Evolutionary conservation across 495 filamentous ascomycete species (phyloP), one percentile per base, ranked within the genome.

Genomic region (Tuber melanosporum): DNA sequence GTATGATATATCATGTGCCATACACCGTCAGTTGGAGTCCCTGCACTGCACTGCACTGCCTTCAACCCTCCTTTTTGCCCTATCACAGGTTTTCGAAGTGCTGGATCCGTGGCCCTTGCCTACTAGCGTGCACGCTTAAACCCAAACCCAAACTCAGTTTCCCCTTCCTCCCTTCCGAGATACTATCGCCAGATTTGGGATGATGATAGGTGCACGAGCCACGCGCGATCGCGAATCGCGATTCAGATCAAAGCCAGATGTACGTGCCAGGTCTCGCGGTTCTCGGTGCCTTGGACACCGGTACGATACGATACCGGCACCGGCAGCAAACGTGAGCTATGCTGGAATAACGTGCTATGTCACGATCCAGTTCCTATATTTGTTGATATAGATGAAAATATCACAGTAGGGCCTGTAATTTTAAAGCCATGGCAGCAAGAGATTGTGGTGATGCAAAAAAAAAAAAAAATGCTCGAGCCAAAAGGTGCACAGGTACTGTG

Each of bases 221-320:
- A 62, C 52, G 52, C 52, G 52, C 52, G 52, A 32, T 62, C n/a
- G 52, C 52, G 52, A 62, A 62, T 62, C 52, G 52, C 52, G 52
- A 62, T 62, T 62, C 52, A 62, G 52, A 62, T 62, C 15, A 62
- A 62, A 32, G 52, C 32, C 10, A 32, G 52, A 62, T 62, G 52
- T 62, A 62, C 52, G 52, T 22, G 52, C 52, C 52, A 14, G n/a
- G 52, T 62, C 52, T 62, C 52, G 52, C n/a, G 52, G 52, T 62
- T 62, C 52, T 62, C 52, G n/a, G 52, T 62, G 52, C 57, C 57
- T 17, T 36, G 57, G 57, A 1, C 32, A 32, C 32, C 32, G 32
- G 32, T 32, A 32, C 32, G 32, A 32, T 32, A 32, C 32, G 32
- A 12, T 32, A 26, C n/a, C 26, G 26, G 57, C 22, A 57, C 5